Conservation (phyloP, 768 basidiomycete genomes). For the Tubosaeta brunneosetosa region DNA sequence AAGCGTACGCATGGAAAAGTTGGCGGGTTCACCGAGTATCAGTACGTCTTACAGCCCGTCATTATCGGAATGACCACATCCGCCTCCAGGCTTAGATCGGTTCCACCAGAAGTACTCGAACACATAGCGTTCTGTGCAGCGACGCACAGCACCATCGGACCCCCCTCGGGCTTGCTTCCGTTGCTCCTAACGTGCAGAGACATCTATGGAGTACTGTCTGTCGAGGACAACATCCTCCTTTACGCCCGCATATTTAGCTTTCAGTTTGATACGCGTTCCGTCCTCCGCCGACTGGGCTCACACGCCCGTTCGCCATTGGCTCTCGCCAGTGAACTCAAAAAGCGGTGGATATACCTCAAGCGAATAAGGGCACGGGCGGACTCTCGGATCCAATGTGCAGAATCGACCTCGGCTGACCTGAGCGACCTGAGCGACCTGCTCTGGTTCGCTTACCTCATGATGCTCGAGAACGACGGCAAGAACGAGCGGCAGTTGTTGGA, state of each 20-base stretch:
- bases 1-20: neutral
- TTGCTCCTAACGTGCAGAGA: constrained; percentile 49
- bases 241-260: constrained; percentile 64
- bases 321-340: constrained; percentile 59
- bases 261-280: constrained; percentile 62
- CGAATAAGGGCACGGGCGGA: constrained; percentile 43
- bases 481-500: constrained; percentile 69
- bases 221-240: constrained; percentile 55
- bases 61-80: constrained; percentile 10
- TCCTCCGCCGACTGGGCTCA: constrained; percentile 45
- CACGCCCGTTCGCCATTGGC: constrained; percentile 36
- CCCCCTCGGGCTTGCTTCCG: constrained; percentile 54
- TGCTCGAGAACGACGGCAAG: constrained; percentile 76
- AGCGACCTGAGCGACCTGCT: constrained; percentile 47
- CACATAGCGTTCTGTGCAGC: constrained; percentile 67
- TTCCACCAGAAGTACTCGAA: constrained; percentile 78
- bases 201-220: constrained; percentile 47
- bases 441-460: constrained; percentile 68
- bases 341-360: constrained; percentile 55
- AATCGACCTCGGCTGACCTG: constrained; percentile 2
- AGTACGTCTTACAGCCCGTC: neutral
- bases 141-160: constrained; percentile 49
- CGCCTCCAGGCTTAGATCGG: constrained; percentile 34
- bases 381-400: constrained; percentile 15
- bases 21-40: neutral